These are phyloP conservation scores for Colletotrichum sp. DNA, from an alignment of 2,329 filamentous ascomycete species.

Conservation along the genomic window DNA sequence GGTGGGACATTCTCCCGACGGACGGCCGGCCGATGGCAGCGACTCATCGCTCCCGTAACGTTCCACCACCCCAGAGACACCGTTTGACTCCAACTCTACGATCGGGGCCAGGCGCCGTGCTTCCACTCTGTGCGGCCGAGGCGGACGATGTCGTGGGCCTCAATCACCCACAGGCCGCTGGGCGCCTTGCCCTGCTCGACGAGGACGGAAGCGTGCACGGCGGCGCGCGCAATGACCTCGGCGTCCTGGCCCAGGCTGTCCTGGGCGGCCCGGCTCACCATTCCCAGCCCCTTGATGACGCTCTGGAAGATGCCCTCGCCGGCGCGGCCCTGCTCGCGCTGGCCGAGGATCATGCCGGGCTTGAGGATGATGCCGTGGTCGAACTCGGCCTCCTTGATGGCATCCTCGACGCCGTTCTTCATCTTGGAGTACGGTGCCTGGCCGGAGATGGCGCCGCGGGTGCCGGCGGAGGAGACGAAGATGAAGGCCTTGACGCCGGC, in stretches of 20 bases:
- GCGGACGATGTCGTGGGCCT: conserved; percentile 66
- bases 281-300: conserved; percentile 61
- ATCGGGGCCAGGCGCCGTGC: conserved; percentile 27
- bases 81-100: background rate
- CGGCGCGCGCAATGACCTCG: conserved; percentile 72
- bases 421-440: conserved; percentile 66
- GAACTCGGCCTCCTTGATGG: conserved; percentile 74
- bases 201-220: conserved; percentile 63
- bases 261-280: conserved; percentile 58
- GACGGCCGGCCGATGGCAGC: background rate
- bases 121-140: conserved; percentile 67
- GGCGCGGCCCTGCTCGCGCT: conserved; percentile 65
- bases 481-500: conserved; percentile 78
- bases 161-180: conserved; percentile 65
- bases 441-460: conserved; percentile 41
- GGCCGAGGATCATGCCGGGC: conserved; percentile 78
- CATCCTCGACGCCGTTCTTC: conserved; percentile 88
- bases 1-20: background rate
- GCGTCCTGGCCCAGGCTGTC: conserved; percentile 77
- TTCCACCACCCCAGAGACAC: background rate
- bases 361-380: conserved; percentile 76
- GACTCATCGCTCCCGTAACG: background rate
- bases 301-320: conserved; percentile 62
- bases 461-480: conserved; percentile 69
- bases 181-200: conserved; percentile 65